Base-by-base conservation (phyloP, 108 stramenopile genomes). In the Cyclotella distinguenda region DNA sequence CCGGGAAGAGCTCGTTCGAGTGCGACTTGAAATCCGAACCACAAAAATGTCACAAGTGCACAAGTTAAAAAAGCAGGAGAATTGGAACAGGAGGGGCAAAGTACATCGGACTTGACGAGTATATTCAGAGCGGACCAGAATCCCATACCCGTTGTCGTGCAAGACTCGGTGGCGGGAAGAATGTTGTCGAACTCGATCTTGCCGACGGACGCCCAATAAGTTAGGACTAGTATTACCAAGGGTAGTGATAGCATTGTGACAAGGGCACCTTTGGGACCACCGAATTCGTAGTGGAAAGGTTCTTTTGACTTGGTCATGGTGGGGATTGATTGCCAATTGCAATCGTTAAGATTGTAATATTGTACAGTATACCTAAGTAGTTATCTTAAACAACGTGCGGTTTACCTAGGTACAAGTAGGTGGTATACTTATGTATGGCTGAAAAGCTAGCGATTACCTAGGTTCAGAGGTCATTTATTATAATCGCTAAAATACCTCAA, bases 261-360 rank as follows among this genome's bases (percentile, higher is more conserved):
- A 40, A 82, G 46, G 19, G 96, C 75, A 6, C 96, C 97, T 23
- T 94, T 31, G 0, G 98, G 98, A 4, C 98, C 98, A 30, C 98
- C 98, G 61, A 99, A 99, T 78, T 99, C 98, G 58, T 82, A 95
- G 39, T 85, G 72, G 45, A 87, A 87, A 22, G 42, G n/a, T 56
- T 44, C 30, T 54, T 61, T 40, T 43, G 18, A 6, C 19, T 53
- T 33, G 12, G 22, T 44, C 39, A 50, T 50, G 5, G 32, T 64
- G 25, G 10, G 19, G 8, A 27, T 56, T 12, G 13, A 6, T 56
- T 18, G 9, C 12, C 3, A 30, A 6, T 35, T 16, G 32, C 18
- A n/a, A 1, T 34, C 36, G 11, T 11, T 7, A 38, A 38, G 11
- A 38, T 11, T 7, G 36, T 7, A 18, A 10, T 28, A 26, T 26